Evolutionary conservation across 192 early-diverging fungal genomes (phyloP).

Genomic region (Linnemannia schmuckeri): DNA sequence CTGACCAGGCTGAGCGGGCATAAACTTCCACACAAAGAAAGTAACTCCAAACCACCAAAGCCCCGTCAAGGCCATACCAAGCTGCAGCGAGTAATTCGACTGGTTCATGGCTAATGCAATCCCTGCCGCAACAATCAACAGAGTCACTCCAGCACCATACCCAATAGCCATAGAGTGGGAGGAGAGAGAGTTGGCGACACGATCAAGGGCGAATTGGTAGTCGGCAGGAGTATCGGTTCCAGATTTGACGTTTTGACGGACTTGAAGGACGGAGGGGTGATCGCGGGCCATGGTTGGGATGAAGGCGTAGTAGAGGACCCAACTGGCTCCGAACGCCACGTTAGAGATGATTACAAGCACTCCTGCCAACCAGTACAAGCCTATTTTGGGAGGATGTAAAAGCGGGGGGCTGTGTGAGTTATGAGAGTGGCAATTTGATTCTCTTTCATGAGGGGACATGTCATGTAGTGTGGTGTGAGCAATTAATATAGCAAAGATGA

Average conservation of each 20-base stretch:
- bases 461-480: background rate
- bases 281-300: slow-evolving; percentile 61
- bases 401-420: background rate
- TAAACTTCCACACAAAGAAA: slow-evolving; percentile 54
- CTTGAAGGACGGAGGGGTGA: slow-evolving; percentile 52
- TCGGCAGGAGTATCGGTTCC: slow-evolving; percentile 35
- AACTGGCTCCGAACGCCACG: slow-evolving; percentile 61
- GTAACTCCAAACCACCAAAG: slow-evolving; percentile 65
- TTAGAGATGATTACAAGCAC: slow-evolving; percentile 57
- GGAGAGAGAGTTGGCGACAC: slow-evolving; percentile 56
- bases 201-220: slow-evolving; percentile 34
- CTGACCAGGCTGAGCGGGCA: slow-evolving; percentile 57
- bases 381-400: background rate
- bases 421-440: background rate
- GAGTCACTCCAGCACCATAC: slow-evolving; percentile 42
- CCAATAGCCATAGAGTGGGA: slow-evolving; percentile 56
- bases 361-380: slow-evolving; percentile 58
- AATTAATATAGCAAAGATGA: too few relatives aligned
- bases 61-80: slow-evolving; percentile 60
- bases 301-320: slow-evolving; percentile 69
- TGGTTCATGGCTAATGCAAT: slow-evolving; percentile 46
- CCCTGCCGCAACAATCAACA: slow-evolving; percentile 55
- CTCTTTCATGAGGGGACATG: background rate
- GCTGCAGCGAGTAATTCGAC: slow-evolving; percentile 54
- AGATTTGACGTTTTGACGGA: background rate